A percentile compares a stretch with the other conserved stretches of the same genome.
Conservation (phyloP, 441 rosid species). For the Sinapis alba region DNA sequence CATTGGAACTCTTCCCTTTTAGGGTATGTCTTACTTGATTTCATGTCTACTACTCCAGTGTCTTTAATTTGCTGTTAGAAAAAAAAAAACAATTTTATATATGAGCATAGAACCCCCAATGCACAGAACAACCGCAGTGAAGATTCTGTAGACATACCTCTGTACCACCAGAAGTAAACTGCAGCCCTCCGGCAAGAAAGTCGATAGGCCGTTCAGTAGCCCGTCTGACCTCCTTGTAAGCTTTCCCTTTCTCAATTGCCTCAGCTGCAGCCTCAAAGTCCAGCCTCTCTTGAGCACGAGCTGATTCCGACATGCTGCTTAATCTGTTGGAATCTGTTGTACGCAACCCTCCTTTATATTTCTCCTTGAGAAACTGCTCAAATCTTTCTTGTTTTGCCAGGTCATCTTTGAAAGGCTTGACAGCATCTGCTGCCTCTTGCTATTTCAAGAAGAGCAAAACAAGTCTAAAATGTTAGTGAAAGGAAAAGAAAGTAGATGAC, state of each 20-base stretch:
- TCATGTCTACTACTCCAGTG: slow-evolving; percentile 52
- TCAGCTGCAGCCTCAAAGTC: slow-evolving; percentile 98
- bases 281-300: slow-evolving; percentile 93
- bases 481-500: slow-evolving; percentile 14
- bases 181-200: slow-evolving; percentile 62
- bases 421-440: slow-evolving; percentile 64
- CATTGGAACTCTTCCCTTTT: slow-evolving; percentile 93
- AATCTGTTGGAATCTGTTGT: slow-evolving; percentile 54
- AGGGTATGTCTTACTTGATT: slow-evolving; percentile 55
- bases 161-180: slow-evolving; percentile 76
- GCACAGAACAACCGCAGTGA: slow-evolving; percentile 17
- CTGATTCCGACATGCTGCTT: slow-evolving; percentile 78
- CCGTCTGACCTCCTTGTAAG: slow-evolving; percentile 51
- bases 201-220: slow-evolving; percentile 51
- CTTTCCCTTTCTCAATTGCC: slow-evolving; percentile 79
- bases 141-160: slow-evolving; percentile 56
- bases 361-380: slow-evolving; percentile 92
- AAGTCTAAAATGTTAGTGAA: slow-evolving; percentile 21
- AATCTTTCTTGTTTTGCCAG: slow-evolving; percentile 90
- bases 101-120: slow-evolving; percentile 19
- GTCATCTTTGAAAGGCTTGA: slow-evolving; percentile 87
- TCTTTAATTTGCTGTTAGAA: slow-evolving; percentile 61
- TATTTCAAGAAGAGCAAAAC: slow-evolving; percentile 34
- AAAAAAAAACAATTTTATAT: slow-evolving; percentile 10
- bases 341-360: slow-evolving; percentile 93